Percentiles rank a stretch among this genome's conserved stretches.
Evolutionary conservation across 257 asterid genomes (phyloP).

Genomic region (Penstemon newberryi): DNA sequence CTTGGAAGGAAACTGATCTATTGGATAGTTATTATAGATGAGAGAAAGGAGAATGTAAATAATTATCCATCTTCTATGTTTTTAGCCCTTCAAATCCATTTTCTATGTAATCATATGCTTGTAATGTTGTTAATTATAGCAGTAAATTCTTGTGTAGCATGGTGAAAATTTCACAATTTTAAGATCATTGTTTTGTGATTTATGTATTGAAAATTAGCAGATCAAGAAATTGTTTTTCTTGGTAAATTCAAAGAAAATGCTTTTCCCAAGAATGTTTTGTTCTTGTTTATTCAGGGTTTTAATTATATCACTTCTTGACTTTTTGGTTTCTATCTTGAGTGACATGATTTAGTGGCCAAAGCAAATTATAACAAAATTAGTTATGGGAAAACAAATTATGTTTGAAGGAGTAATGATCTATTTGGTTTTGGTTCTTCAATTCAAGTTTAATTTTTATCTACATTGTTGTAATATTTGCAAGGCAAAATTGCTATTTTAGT

Average conservation of each 20-base stretch:
- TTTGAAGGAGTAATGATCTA: neutral
- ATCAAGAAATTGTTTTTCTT: neutral
- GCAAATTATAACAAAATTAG: neutral
- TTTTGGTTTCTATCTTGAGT: neutral
- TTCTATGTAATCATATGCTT: too few species aligned
- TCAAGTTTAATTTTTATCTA: neutral
- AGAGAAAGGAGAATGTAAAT: conserved; percentile 2
- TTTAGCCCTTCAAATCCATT: too few species aligned
- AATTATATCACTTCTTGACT: neutral
- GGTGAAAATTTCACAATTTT: neutral
- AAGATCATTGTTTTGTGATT: neutral
- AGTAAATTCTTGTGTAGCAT: neutral
- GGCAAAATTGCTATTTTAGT: too few species aligned
- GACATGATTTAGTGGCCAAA: neutral
- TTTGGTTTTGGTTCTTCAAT: neutral
- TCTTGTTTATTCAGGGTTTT: neutral
- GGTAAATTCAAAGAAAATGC: neutral
- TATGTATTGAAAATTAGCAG: neutral
- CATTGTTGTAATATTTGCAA: too few species aligned
- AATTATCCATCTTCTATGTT: neutral
- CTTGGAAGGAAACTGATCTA: conserved; percentile 7
- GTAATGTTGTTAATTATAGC: too few species aligned
- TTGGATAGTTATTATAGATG: neutral
- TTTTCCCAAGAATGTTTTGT: neutral
- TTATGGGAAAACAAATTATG: neutral